phyloP scores from a whole-genome alignment of 2,329 filamentous ascomycete species.

The Calonectria pauciramosa region DNA sequence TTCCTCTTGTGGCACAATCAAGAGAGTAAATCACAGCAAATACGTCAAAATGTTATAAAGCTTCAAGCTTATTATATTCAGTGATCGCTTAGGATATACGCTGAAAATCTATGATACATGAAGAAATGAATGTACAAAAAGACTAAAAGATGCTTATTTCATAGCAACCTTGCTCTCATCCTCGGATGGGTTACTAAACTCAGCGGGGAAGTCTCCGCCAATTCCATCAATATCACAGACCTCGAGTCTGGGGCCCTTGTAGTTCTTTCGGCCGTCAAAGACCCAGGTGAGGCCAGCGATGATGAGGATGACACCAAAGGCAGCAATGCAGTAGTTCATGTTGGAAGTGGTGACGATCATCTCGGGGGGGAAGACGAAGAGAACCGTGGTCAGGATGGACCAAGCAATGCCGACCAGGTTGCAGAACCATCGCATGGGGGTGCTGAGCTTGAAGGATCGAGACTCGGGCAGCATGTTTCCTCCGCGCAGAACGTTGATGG shows the following conservation, averaged over 20 bases:
- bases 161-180: slow-evolving; percentile 21
- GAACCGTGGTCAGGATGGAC: slow-evolving; percentile 77
- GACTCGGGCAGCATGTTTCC: slow-evolving; percentile 73
- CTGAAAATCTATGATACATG: slow-evolving; percentile 6
- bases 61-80: slow-evolving; percentile 14
- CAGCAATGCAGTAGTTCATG: slow-evolving; percentile 74
- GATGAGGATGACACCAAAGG: slow-evolving; percentile 62
- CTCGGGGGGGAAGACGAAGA: slow-evolving; percentile 81
- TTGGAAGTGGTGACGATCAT: slow-evolving; percentile 74
- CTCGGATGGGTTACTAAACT: slow-evolving; percentile 6
- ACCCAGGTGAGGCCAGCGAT: slow-evolving; percentile 61
- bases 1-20: no score
- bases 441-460: slow-evolving; percentile 53
- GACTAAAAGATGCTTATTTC: background rate
- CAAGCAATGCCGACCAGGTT: slow-evolving; percentile 70
- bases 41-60: background rate
- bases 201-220: slow-evolving; percentile 8
- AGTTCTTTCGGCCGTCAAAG: slow-evolving; percentile 64
- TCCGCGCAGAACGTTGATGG: slow-evolving; percentile 77
- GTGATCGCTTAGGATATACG: background rate
- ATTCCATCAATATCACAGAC: slow-evolving; percentile 31
- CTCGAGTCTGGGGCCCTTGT: slow-evolving; percentile 52
- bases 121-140: background rate
- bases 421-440: slow-evolving; percentile 53
- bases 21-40: background rate